Evolutionary conservation across 2,329 filamentous ascomycete species (phyloP).

Genomic region (Fusarium nelsonii): DNA sequence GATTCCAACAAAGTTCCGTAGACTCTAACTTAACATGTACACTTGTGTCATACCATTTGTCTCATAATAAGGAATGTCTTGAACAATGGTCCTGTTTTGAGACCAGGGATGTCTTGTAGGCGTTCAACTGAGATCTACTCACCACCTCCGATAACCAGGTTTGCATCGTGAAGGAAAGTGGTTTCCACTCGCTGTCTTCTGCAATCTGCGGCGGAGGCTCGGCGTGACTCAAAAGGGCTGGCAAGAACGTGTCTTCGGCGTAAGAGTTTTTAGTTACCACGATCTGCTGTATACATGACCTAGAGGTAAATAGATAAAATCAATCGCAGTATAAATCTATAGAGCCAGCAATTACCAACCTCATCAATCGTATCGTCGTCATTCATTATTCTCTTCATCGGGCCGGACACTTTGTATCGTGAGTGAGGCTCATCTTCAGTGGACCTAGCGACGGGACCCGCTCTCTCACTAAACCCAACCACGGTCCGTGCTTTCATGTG

Average conservation of each 20-base stretch:
- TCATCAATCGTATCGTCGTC: neutral
- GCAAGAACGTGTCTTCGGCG: neutral
- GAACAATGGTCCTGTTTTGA: neutral
- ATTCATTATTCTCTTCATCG: neutral
- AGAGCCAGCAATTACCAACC: neutral
- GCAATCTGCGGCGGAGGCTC: conserved; percentile 7
- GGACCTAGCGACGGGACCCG: conserved; percentile 15
- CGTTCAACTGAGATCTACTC: neutral
- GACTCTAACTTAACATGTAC: neutral
- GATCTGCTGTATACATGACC: neutral
- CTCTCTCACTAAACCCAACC: conserved; percentile 19
- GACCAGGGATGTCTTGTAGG: neutral
- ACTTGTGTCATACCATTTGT: neutral
- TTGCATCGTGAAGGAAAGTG: neutral
- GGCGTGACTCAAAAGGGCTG: conserved; percentile 46
- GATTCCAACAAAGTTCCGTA: neutral
- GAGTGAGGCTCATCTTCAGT: conserved; percentile 25
- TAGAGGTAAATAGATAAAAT: neutral
- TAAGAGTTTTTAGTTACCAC: neutral
- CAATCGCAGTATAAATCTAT: neutral
- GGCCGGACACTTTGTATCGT: neutral
- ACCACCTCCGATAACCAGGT: neutral
- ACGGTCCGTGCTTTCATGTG: conserved; percentile 45
- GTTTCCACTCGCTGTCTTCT: neutral
- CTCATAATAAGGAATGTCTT: neutral